Evolutionary conservation across 1,284 basidiomycete species (phyloP), one percentile per base, ranked within the genome.

Genomic region (Cryptococcus floricola): DNA sequence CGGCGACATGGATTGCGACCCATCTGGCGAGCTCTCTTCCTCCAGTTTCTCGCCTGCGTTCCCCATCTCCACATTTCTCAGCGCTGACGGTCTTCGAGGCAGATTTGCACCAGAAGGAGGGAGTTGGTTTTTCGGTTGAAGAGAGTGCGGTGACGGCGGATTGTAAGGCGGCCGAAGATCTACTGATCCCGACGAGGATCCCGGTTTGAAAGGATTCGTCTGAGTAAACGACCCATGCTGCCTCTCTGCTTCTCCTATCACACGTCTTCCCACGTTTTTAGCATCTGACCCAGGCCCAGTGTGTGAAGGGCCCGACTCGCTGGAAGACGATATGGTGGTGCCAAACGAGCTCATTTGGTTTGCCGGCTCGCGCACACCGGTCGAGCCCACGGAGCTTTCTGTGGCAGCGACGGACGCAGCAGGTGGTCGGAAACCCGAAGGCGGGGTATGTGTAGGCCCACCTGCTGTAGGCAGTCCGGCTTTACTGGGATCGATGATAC

Each of bases 401-500:
- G 47, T 28, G 14, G 47, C 44, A n/a, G 45, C 49, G 19, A 34
- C 25, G 10, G 53, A 52, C 2, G 41, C 39, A 31, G 45, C 43
- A 25, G 47, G 28, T 18, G 41, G 41, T 8, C 41, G 41, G 19
- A 18, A 42, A 13, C 31, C 31, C 10, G 31, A 34, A 34, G 31
- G 31, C 6, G 31, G 31, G 10, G 31, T 10, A 34, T 6, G 31
- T 8, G 31, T 10, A 34, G 31, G 31, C 31, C n/a, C 41, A 42
- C 16, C 41, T 5, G 44, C 23, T 5, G 45, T 39, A 37, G 54
- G 14, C 31, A 47, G n/a, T 5, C 46, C 63, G 25, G 72, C 76
- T 19, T 67, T 73, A 13, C 63, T 78, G 18, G 78, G 74, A 72
- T 91, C 81, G 62, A 95, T 80, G 70, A 95, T 90, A 31, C 88